phyloP scores from a whole-genome alignment of 306 rosid genomes.

The Luffa aegyptiaca region DNA sequence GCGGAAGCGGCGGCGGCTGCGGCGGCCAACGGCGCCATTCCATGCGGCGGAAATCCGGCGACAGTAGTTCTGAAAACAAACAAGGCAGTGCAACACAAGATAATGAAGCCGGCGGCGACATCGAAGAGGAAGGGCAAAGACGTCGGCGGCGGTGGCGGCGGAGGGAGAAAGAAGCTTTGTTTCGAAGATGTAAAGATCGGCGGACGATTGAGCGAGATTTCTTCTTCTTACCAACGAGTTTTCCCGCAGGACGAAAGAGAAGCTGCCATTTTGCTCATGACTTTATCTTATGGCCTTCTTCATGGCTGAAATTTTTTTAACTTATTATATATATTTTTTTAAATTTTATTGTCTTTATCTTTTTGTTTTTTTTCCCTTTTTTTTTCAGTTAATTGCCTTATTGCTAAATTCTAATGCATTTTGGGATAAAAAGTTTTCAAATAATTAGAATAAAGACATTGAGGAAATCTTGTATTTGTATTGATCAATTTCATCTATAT shows the following conservation, averaged over 20 bases:
- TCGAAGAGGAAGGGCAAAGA: slow-evolving; percentile 39
- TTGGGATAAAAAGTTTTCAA: not conserved
- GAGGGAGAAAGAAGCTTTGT: slow-evolving; percentile 26
- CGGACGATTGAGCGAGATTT: slow-evolving; percentile 33
- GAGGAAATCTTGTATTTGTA: not conserved
- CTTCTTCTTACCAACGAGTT: slow-evolving; percentile 49
- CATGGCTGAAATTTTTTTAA: slow-evolving; percentile 39
- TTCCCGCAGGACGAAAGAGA: slow-evolving; percentile 98
- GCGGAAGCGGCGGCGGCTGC: slow-evolving; percentile 63
- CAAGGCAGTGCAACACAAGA: slow-evolving; percentile 22
- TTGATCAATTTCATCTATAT: not conserved
- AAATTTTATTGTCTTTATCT: not conserved
- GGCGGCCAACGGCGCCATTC: slow-evolving; percentile 29
- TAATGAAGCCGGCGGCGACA: slow-evolving; percentile 16
- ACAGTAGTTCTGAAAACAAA: slow-evolving; percentile 6
- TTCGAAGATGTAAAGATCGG: slow-evolving; percentile 49
- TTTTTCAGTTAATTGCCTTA: not conserved
- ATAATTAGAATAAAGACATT: not conserved
- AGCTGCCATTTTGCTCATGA: slow-evolving; percentile 89
- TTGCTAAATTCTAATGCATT: not conserved
- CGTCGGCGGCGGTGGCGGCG: slow-evolving; percentile 10
- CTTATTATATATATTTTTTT: not conserved
- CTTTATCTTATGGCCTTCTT: slow-evolving; percentile 83
- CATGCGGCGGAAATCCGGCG: slow-evolving; percentile 2
- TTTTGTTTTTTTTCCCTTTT: not conserved